Conservation (phyloP, 495 filamentous ascomycete genomes). For the Bacidia rubella region DNA sequence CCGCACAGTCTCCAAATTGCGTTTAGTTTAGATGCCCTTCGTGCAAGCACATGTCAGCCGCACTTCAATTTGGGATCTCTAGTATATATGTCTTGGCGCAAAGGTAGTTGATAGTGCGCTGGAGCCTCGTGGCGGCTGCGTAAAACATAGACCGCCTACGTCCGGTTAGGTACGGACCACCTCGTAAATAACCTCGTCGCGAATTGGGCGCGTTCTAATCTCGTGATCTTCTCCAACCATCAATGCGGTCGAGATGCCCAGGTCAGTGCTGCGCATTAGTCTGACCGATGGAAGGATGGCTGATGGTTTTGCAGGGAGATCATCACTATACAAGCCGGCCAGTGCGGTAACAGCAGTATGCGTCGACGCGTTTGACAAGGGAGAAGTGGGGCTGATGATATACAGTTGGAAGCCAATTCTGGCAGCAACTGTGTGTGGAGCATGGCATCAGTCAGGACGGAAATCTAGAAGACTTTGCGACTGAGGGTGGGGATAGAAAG, state of each 20-base stretch:
- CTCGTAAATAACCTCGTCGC: too few species aligned
- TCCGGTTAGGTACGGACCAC: too few species aligned
- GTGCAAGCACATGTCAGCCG: too few species aligned
- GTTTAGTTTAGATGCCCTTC: too few species aligned
- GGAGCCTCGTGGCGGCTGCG: too few species aligned
- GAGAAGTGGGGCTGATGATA: constrained; percentile 7
- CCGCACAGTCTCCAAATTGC: too few species aligned
- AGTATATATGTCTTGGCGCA: too few species aligned
- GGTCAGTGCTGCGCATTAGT: not conserved
- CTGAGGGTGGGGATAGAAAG: constrained; percentile 91
- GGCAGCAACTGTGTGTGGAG: constrained; percentile 94
- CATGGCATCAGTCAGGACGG: constrained; percentile 96
- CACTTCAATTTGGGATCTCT: too few species aligned
- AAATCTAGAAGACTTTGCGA: constrained; percentile 90
- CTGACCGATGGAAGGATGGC: not conserved
- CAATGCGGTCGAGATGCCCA: constrained; percentile 12
- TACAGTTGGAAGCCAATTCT: constrained; percentile 83
- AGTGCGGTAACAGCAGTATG: constrained; percentile 98
- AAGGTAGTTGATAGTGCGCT: too few species aligned
- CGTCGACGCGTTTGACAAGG: constrained; percentile 22
- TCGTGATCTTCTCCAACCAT: too few species aligned
- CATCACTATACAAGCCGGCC: constrained; percentile 96
- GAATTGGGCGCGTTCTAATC: too few species aligned
- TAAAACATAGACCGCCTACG: too few species aligned
- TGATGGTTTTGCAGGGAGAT: constrained; percentile 51